Evolutionary conservation across 371 early-diverging fungal genomes (phyloP).

Genomic region (Cokeromyces recurvatus): DNA sequence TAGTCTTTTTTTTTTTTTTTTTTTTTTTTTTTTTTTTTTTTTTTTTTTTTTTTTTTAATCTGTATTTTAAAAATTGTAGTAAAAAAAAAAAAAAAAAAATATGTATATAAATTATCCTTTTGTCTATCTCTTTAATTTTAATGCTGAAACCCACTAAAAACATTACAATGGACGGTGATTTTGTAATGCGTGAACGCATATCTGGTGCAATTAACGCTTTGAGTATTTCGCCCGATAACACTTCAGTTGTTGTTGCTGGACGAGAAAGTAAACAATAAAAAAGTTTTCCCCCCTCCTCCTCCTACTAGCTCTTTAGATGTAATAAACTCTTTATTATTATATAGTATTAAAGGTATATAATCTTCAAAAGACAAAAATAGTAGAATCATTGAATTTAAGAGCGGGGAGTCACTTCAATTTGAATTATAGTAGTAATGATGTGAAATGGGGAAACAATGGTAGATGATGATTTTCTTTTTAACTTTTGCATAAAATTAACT

Average conservation of each 20-base stretch:
- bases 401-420: slow-evolving; percentile 58
- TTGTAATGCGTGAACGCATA: slow-evolving; percentile 17
- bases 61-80: too few relatives aligned
- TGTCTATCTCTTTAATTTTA: too few relatives aligned
- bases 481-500: not conserved
- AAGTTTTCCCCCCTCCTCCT: not conserved
- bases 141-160: too few relatives aligned
- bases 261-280: slow-evolving; percentile 69
- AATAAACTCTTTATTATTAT: not conserved
- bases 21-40: too few relatives aligned
- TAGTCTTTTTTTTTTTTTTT: too few relatives aligned
- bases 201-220: slow-evolving; percentile 63
- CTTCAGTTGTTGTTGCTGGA: slow-evolving; percentile 67
- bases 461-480: slow-evolving; percentile 3
- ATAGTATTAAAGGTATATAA: slow-evolving; percentile 67
- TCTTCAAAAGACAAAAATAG: slow-evolving; percentile 50
- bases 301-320: too few relatives aligned
- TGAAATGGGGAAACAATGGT: slow-evolving; percentile 78
- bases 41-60: too few relatives aligned
- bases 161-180: not conserved
- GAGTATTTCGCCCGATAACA: slow-evolving; percentile 59
- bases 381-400: slow-evolving; percentile 66
- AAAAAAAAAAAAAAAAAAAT: too few relatives aligned
- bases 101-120: too few relatives aligned
- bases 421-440: slow-evolving; percentile 73